These are phyloP conservation scores for Penicillium verrucosum DNA, from an alignment of 2,329 filamentous ascomycete species.

Conservation along the genomic window DNA sequence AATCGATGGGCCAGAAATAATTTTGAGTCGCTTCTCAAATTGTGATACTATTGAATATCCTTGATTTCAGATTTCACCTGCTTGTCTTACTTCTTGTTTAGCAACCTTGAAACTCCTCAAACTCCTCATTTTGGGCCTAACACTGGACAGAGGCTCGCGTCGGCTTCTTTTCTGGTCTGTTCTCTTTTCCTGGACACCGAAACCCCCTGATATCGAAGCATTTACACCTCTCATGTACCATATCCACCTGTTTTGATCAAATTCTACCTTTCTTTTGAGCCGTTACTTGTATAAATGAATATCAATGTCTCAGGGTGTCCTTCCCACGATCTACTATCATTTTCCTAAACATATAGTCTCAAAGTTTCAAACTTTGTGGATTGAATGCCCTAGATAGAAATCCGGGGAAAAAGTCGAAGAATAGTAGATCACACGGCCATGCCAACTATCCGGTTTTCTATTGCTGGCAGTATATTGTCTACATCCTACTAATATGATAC, in stretches of 20 bases:
- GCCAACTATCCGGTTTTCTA: not conserved
- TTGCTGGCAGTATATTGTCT: not conserved
- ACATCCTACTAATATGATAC: not conserved
- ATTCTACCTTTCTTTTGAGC: not conserved
- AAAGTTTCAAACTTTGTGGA: no score
- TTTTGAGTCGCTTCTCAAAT: not conserved
- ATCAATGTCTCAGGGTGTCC: not conserved
- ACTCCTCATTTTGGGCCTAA: not conserved
- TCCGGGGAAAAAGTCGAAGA: no score
- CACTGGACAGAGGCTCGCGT: not conserved
- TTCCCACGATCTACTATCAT: not conserved
- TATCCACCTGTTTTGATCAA: conserved; percentile 10
- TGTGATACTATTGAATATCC: not conserved
- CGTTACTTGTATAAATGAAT: conserved; percentile 7
- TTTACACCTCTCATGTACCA: conserved; percentile 12
- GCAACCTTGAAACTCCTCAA: not conserved
- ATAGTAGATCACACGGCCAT: not conserved
- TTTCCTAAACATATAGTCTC: not conserved
- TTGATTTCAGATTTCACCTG: not conserved
- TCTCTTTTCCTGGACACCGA: not conserved
- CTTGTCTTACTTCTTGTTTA: not conserved
- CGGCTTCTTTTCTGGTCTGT: not conserved
- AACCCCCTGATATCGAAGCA: conserved; percentile 2
- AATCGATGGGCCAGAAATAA: conserved; percentile 13
- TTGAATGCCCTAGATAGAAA: not conserved